These are phyloP conservation scores for Coemansia sp. DNA, from an alignment of 192 early-diverging fungal species.

Conservation along the genomic window DNA sequence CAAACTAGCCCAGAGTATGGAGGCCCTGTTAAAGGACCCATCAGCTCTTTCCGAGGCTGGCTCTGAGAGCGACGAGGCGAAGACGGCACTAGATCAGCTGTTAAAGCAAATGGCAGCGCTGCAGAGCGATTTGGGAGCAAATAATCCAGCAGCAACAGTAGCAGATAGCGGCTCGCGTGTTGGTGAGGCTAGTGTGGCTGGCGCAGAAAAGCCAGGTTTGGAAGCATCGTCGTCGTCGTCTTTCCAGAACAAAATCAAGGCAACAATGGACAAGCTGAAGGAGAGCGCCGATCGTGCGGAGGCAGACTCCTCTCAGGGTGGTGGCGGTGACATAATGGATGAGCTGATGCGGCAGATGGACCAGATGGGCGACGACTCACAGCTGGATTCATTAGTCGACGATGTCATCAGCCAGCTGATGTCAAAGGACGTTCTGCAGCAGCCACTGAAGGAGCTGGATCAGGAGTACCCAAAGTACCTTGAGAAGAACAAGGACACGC, in stretches of 20 bases:
- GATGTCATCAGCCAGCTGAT: constrained; percentile 90
- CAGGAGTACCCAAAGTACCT: constrained; percentile 90
- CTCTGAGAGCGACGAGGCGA: constrained; percentile 59
- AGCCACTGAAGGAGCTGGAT: constrained; percentile 92
- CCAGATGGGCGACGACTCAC: constrained; percentile 69
- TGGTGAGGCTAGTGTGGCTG: neutral
- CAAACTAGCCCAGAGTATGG: constrained; percentile 81
- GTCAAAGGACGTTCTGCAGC: constrained; percentile 92
- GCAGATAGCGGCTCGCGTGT: neutral
- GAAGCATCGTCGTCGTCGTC: constrained; percentile 44
- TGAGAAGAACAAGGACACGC: constrained; percentile 71
- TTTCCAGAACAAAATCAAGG: constrained; percentile 88
- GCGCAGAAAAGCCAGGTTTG: neutral
- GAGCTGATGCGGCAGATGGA: constrained; percentile 87
- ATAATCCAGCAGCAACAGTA: constrained; percentile 7
- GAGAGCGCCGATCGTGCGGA: constrained; percentile 84
- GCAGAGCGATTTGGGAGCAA: constrained; percentile 54
- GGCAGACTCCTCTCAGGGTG: constrained; percentile 55
- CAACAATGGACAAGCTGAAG: constrained; percentile 89
- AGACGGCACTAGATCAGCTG: constrained; percentile 76
- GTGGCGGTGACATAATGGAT: constrained; percentile 73
- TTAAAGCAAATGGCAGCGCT: constrained; percentile 64
- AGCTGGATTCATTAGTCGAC: constrained; percentile 86
- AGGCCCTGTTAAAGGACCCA: constrained; percentile 57
- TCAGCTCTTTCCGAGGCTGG: constrained; percentile 18